Percentiles rank a stretch among this genome's conserved stretches.
Conservation (phyloP, 164 flowering plant species). For the Magnolia officinalis region DNA sequence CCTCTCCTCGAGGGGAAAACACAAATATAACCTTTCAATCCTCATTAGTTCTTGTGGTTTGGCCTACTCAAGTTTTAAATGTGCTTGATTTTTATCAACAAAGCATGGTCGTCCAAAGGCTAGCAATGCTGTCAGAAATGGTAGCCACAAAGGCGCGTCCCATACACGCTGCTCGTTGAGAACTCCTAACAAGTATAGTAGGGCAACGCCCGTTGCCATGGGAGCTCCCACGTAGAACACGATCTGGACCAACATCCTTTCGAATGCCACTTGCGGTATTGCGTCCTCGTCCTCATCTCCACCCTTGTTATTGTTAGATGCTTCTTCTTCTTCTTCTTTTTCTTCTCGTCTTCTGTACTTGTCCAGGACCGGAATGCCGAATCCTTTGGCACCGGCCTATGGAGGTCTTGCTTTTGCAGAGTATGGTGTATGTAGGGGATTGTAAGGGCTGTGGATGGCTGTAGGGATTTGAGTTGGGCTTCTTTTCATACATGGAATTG, state of each 20-base stretch:
- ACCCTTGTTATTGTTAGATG: not conserved
- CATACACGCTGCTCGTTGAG: conserved; percentile 42
- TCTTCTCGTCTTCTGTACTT: conserved; percentile 9
- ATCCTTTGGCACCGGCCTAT: conserved; percentile 54
- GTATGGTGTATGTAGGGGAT: not conserved
- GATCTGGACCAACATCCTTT: conserved; percentile 58
- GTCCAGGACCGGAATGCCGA: conserved; percentile 15
- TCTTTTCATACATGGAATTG: conserved; percentile 20
- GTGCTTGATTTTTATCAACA: too few species aligned
- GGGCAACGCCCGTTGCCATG: conserved; percentile 50
- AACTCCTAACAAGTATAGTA: conserved; percentile 28
- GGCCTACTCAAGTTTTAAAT: too few species aligned
- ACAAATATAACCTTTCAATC: too few species aligned
- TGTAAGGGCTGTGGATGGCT: not conserved
- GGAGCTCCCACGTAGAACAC: conserved; percentile 59
- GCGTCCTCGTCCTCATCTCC: conserved; percentile 40
- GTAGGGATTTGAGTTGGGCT: conserved; percentile 18
- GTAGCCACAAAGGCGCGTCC: conserved; percentile 68
- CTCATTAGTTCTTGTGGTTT: too few species aligned
- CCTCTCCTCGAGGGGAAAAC: too few species aligned
- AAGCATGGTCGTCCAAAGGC: conserved; percentile 35
- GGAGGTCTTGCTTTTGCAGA: conserved; percentile 9
- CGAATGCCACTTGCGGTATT: conserved; percentile 50
- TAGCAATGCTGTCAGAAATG: conserved; percentile 41
- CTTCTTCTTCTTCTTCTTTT: conserved; percentile 7